Evolutionary conservation across 1,284 basidiomycete genomes (phyloP).

Genomic region (Sporisorium reilianum): DNA sequence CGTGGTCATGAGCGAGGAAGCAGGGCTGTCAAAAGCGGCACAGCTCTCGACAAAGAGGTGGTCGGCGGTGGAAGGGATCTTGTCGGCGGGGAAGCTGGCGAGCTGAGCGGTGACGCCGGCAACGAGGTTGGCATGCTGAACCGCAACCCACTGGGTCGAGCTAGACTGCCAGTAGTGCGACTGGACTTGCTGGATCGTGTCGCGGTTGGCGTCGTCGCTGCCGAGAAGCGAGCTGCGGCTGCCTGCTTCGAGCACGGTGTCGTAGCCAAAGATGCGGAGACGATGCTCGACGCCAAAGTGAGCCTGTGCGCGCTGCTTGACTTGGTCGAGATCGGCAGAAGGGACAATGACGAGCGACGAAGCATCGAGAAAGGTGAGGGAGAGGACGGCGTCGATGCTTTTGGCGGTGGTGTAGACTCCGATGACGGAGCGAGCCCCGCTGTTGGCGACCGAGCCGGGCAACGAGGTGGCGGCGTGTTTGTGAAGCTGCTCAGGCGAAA

Average conservation of each 20-base stretch:
- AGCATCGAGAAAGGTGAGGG: constrained; percentile 34
- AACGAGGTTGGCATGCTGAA: constrained; percentile 50
- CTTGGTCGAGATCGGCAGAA: constrained; percentile 33
- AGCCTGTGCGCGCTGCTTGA: constrained; percentile 6
- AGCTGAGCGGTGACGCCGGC: constrained; percentile 61
- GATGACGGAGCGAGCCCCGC: constrained; percentile 31
- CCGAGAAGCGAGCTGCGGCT: constrained; percentile 22
- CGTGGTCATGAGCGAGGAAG: constrained; percentile 45
- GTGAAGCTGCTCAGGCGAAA: constrained; percentile 29
- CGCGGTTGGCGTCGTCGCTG: constrained; percentile 17
- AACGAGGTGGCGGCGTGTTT: constrained; percentile 17
- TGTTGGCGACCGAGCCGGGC: constrained; percentile 19
- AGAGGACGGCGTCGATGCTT: constrained; percentile 31
- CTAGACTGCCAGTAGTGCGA: constrained; percentile 55
- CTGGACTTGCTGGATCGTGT: constrained; percentile 37
- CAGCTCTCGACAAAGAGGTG: constrained; percentile 53
- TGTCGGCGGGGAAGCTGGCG: constrained; percentile 60
- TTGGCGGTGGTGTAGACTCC: constrained; percentile 52
- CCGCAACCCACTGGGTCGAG: constrained; percentile 48
- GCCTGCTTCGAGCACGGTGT: constrained; percentile 42
- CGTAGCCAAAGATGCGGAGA: constrained; percentile 42
- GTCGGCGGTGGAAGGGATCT: constrained; percentile 52
- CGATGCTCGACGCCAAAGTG: constrained; percentile 40
- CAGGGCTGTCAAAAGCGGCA: constrained; percentile 14
- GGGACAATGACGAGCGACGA: constrained; percentile 51